A percentile compares a stretch with the other conserved stretches of the same genome.
Conservation (phyloP, 768 basidiomycete genomes). For the Leucogyrophana mollusca region DNA sequence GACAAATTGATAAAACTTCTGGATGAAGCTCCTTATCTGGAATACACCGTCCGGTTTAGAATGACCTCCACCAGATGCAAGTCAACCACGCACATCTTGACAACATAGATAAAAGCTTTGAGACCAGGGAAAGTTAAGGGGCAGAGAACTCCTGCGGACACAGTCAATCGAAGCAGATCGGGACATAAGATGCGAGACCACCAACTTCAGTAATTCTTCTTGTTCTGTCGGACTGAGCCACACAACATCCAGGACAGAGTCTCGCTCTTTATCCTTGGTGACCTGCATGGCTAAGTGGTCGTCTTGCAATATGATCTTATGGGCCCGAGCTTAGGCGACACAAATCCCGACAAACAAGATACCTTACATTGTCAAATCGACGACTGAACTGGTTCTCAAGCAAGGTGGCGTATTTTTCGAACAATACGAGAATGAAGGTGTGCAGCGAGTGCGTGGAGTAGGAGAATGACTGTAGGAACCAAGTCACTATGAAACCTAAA, state of each 20-base stretch:
- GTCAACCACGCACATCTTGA: slow-evolving; percentile 58
- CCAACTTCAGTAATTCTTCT: slow-evolving; percentile 55
- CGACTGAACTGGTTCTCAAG: slow-evolving; percentile 78
- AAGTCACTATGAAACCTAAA: slow-evolving; percentile 3
- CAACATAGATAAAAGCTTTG: slow-evolving; percentile 94
- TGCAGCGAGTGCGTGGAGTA: slow-evolving; percentile 86
- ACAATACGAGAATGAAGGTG: slow-evolving; percentile 80
- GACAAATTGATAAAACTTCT: slow-evolving; percentile 94
- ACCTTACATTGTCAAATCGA: slow-evolving; percentile 75
- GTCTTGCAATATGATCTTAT: slow-evolving; percentile 81
- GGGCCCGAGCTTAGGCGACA: not conserved
- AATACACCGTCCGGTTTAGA: slow-evolving; percentile 4
- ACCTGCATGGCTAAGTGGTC: slow-evolving; percentile 88
- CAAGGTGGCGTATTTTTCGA: slow-evolving; percentile 84
- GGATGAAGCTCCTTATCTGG: slow-evolving; percentile 85
- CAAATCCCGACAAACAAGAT: not conserved
- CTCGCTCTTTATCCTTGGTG: slow-evolving; percentile 58
- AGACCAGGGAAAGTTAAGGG: slow-evolving; percentile 88
- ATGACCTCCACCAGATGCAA: not conserved
- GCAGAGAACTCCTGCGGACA: slow-evolving; percentile 54
- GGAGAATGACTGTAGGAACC: slow-evolving; percentile 64
- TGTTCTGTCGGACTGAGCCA: slow-evolving; percentile 78
- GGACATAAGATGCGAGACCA: slow-evolving; percentile 6
- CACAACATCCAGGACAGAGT: slow-evolving; percentile 73
- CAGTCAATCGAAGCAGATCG: slow-evolving; percentile 3